Evolutionary conservation across 352 stramenopile genomes (phyloP).

Genomic region (Pythium aquatile): DNA sequence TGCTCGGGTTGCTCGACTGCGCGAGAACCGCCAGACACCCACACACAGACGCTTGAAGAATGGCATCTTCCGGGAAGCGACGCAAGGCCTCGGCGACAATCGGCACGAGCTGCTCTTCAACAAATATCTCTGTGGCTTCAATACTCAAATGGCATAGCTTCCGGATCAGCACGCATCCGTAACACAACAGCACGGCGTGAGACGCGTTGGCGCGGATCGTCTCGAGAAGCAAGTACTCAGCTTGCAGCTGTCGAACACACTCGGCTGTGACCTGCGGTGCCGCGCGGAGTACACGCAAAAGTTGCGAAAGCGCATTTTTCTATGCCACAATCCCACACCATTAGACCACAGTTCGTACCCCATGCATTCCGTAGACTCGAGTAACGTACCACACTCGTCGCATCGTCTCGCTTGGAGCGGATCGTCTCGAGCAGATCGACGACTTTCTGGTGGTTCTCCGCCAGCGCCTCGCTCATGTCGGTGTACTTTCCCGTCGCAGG

Average conservation of each 20-base stretch:
- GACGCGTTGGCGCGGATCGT: conserved; percentile 55
- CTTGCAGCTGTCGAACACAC: conserved; percentile 57
- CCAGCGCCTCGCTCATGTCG: conserved; percentile 49
- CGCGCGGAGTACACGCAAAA: conserved; percentile 59
- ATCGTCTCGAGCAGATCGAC: conserved; percentile 48
- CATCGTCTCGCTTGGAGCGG: conserved; percentile 33
- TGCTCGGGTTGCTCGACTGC: conserved; percentile 56
- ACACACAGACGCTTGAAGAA: conserved; percentile 64
- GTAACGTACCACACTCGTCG: conserved; percentile 43
- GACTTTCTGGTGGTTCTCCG: conserved; percentile 58
- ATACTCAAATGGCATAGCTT: conserved; percentile 74
- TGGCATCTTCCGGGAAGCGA: conserved; percentile 62
- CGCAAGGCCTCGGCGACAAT: conserved; percentile 45
- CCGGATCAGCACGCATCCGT: conserved; percentile 71
- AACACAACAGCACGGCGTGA: conserved; percentile 72
- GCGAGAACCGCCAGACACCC: conserved; percentile 57
- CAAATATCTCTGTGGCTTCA: conserved; percentile 58
- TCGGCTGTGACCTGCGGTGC: conserved; percentile 67
- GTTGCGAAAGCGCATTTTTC: conserved; percentile 67
- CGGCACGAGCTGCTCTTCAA: conserved; percentile 56
- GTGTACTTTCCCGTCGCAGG: conserved; percentile 28
- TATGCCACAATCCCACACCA: conserved; percentile 12
- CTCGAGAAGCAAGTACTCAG: conserved; percentile 51
- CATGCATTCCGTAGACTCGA: too few species aligned
- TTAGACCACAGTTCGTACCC: background rate